These are phyloP conservation scores for Gloeophyllum trabeum DNA, from an alignment of 768 basidiomycete species.

Conservation along the genomic window DNA sequence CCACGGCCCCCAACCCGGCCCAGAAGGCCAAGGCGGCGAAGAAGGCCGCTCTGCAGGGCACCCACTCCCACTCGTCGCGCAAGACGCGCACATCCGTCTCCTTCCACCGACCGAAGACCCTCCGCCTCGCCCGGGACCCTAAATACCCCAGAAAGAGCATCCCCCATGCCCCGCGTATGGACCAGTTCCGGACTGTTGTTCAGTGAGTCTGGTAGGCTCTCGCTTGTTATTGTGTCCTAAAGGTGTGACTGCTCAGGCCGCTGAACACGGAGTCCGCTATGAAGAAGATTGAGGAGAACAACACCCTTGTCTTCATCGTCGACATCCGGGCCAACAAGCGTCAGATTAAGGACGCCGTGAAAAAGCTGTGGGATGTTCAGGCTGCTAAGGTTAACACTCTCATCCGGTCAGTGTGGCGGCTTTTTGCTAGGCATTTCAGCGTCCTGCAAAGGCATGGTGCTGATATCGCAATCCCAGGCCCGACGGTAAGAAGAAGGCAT, in stretches of 20 bases:
- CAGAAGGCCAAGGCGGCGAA: slow-evolving; percentile 86
- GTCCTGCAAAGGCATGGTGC: not conserved
- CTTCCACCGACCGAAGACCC: slow-evolving; percentile 95
- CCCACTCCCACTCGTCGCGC: slow-evolving; percentile 60
- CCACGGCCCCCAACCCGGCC: slow-evolving; percentile 20
- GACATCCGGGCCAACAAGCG: slow-evolving; percentile 95
- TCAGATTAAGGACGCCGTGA: slow-evolving; percentile 98
- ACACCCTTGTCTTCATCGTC: slow-evolving; percentile 97
- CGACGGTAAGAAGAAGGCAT: slow-evolving; percentile 99
- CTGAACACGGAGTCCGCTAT: slow-evolving; percentile 95
- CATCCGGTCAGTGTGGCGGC: slow-evolving; percentile 58
- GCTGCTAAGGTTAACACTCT: slow-evolving; percentile 96
- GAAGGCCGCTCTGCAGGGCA: slow-evolving; percentile 91
- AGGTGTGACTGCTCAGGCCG: slow-evolving; percentile 31
- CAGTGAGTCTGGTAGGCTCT: slow-evolving; percentile 40
- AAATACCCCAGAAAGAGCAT: slow-evolving; percentile 95
- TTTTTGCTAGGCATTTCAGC: not conserved
- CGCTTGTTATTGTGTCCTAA: not conserved
- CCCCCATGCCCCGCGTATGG: slow-evolving; percentile 89
- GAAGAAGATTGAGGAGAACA: slow-evolving; percentile 99
- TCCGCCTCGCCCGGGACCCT: slow-evolving; percentile 72
- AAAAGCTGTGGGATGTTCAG: slow-evolving; percentile 97
- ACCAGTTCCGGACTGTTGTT: slow-evolving; percentile 90
- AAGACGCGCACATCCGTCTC: slow-evolving; percentile 80
- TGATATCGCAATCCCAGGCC: slow-evolving; percentile 38